phyloP scores from a whole-genome alignment of 116 monocot genomes.

The Trichopus zeylanicus region DNA sequence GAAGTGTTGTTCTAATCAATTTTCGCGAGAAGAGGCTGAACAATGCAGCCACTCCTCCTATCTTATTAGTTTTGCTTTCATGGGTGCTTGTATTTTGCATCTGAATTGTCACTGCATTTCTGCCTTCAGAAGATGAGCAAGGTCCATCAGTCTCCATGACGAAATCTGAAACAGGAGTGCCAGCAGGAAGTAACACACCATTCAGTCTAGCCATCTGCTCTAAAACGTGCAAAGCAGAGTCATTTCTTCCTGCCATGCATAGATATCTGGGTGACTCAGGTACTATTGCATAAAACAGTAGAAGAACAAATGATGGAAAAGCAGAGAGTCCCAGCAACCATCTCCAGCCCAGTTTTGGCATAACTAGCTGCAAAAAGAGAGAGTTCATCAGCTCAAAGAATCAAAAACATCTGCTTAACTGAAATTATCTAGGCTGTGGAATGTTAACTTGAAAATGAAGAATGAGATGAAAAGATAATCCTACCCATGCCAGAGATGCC shows the following conservation, averaged over 20 bases:
- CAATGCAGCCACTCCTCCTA: constrained; percentile 22
- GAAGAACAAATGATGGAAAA: constrained; percentile 65
- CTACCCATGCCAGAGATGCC: constrained; percentile 89
- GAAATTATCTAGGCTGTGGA: too few relatives aligned
- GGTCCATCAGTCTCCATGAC: constrained; percentile 24
- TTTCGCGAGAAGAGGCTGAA: constrained; percentile 41
- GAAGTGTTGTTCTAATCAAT: constrained; percentile 55
- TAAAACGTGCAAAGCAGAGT: constrained; percentile 42
- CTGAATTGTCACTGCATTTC: constrained; percentile 20
- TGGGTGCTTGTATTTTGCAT: constrained; percentile 5
- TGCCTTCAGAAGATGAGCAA: constrained; percentile 23
- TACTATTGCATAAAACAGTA: constrained; percentile 53
- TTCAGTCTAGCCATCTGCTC: constrained; percentile 56
- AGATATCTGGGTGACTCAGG: constrained; percentile 94
- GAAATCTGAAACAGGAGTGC: constrained; percentile 34
- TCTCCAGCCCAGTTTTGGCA: constrained; percentile 77
- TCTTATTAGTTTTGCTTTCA: constrained; percentile 16
- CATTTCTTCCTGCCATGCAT: constrained; percentile 59
- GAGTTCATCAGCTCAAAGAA: too few relatives aligned
- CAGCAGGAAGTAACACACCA: constrained; percentile 33
- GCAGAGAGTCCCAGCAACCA: constrained; percentile 69
- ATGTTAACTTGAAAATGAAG: too few relatives aligned
- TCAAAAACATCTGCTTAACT: too few relatives aligned
- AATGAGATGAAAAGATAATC: background rate
- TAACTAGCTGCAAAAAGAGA: constrained; percentile 58